Percentiles rank a stretch among this genome's conserved stretches.
These are phyloP conservation scores for Ganoderma resinaceum DNA, from an alignment of 1,284 basidiomycete species.

Conservation along the genomic window DNA sequence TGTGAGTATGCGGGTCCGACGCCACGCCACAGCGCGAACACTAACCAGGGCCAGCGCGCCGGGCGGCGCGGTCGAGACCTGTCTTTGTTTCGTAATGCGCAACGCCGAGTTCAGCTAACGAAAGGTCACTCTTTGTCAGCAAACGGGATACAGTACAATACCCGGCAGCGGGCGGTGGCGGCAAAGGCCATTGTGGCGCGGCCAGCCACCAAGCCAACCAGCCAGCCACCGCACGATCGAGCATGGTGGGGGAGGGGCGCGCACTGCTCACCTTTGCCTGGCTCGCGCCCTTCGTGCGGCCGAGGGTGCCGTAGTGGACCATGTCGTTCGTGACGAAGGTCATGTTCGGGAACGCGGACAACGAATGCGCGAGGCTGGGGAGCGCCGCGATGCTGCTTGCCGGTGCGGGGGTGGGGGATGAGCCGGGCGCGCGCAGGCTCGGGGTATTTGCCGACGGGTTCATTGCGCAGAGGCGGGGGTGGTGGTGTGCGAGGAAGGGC, in stretches of 20 bases:
- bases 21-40: constrained; percentile 13
- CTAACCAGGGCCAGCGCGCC: constrained; percentile 20
- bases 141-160: not conserved
- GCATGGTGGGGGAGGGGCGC: not conserved
- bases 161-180: not conserved
- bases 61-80: constrained; percentile 27
- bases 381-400: constrained; percentile 39
- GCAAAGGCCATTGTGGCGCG: constrained; percentile 5
- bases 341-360: constrained; percentile 42
- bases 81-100: constrained; percentile 36
- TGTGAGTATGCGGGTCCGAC: constrained; percentile 5
- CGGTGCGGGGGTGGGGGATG: constrained; percentile 8
- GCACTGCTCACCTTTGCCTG: constrained; percentile 39
- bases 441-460: constrained; percentile 6
- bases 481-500: constrained; percentile 25
- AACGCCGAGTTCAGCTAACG: constrained; percentile 38
- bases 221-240: not conserved
- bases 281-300: constrained; percentile 37
- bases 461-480: constrained; percentile 9
- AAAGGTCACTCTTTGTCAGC: not conserved
- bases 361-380: constrained; percentile 42
- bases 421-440: constrained; percentile 10
- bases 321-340: constrained; percentile 42
- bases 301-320: constrained; percentile 40
- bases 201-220: not conserved